A percentile compares a stretch with the other conserved stretches of the same genome.
Conservation (phyloP, 2,329 filamentous ascomycete species). For the Neofusicoccum kwambonambiense region DNA sequence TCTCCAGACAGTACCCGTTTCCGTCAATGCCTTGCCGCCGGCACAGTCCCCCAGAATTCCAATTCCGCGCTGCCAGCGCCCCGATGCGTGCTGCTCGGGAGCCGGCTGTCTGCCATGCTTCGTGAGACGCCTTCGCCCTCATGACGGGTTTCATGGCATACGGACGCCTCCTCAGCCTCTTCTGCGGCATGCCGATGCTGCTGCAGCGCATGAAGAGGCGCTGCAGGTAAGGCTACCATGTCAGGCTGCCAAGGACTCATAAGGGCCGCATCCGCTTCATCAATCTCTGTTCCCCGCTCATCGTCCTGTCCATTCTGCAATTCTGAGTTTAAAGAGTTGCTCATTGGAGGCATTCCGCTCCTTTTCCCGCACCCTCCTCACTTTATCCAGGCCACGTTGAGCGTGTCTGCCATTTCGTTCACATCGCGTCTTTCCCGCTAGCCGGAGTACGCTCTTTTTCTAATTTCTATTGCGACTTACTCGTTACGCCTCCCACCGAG, state of each 20-base stretch:
- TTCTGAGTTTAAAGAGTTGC: conserved; percentile 15
- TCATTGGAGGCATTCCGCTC: conserved; percentile 29
- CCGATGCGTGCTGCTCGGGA: background rate
- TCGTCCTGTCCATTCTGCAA: conserved; percentile 12
- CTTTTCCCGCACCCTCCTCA: conserved; percentile 38
- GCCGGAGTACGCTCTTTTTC: conserved; percentile 37
- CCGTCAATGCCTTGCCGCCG: conserved; percentile 23
- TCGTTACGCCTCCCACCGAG: background rate
- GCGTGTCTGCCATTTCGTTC: conserved; percentile 36
- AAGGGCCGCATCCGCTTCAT: conserved; percentile 18
- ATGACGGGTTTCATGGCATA: conserved; percentile 39
- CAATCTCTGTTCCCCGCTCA: background rate
- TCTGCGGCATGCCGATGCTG: conserved; percentile 30
- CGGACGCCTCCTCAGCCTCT: conserved; percentile 26
- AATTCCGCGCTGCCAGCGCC: background rate
- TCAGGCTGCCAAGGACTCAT: conserved; percentile 35
- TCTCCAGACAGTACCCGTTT: conserved; percentile 37
- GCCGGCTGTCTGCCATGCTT: conserved; percentile 20
- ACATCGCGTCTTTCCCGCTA: conserved; percentile 31
- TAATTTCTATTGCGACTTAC: conserved; percentile 1
- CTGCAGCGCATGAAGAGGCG: conserved; percentile 20
- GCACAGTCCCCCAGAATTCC: conserved; percentile 27
- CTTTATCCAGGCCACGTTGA: conserved; percentile 39
- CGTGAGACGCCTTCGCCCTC: conserved; percentile 41
- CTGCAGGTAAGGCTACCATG: background rate